phyloP scores from a whole-genome alignment of 169 alveolate species.

The Cryptosporidium tyzzeri region DNA sequence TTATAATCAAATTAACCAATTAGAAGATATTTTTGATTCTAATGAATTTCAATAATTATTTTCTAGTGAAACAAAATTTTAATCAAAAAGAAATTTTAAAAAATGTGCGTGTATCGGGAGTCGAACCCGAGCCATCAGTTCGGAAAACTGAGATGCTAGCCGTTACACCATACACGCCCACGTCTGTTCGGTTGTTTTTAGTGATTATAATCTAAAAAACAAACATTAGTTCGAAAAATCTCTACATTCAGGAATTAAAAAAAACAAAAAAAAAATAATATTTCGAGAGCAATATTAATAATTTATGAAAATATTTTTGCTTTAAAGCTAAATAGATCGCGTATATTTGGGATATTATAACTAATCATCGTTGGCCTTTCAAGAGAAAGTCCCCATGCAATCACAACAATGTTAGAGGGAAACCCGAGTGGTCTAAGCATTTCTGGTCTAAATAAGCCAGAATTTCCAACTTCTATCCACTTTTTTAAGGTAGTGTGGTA shows the following conservation, averaged over 20 bases:
- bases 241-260: not conserved
- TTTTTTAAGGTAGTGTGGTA: constrained; percentile 94
- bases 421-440: constrained; percentile 99
- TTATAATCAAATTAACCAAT: not conserved
- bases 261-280: not conserved
- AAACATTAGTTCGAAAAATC: not conserved
- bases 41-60: too few species aligned
- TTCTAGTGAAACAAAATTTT: not conserved
- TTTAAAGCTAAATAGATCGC: constrained; percentile 97
- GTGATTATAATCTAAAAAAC: not conserved
- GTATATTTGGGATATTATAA: constrained; percentile 94
- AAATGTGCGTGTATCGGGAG: constrained; percentile 78
- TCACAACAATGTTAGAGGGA: constrained; percentile 96
- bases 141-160: constrained; percentile 79
- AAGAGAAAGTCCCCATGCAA: constrained; percentile 99
- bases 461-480: constrained; percentile 99
- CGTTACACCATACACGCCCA: constrained; percentile 78
- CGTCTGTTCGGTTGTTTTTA: not conserved
- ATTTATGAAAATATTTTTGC: constrained; percentile 73
- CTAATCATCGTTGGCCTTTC: constrained; percentile 99
- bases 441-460: constrained; percentile 99
- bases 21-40: not conserved
- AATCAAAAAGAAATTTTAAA: not conserved
- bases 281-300: constrained; percentile 73
- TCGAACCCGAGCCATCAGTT: constrained; percentile 79